These are phyloP conservation scores for Alternaria ventricosa DNA, from an alignment of 2,329 filamentous ascomycete genomes.

Conservation along the genomic window DNA sequence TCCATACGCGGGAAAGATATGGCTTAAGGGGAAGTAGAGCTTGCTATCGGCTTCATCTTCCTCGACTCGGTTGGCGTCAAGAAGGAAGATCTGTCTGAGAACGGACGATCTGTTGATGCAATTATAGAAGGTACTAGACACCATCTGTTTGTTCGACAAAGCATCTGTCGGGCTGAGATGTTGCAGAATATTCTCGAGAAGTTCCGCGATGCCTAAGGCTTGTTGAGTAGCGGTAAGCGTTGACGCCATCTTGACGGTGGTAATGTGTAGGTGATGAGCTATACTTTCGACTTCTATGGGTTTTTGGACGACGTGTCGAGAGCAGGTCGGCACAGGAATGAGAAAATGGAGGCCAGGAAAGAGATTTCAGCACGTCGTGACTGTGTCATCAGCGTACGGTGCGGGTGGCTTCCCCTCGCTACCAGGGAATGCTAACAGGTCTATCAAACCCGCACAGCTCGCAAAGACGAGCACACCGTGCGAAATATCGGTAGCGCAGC, in stretches of 20 bases:
- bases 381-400: background rate
- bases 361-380: background rate
- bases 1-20: background rate
- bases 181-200: background rate
- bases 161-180: background rate
- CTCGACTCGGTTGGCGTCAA: background rate
- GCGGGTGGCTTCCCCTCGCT: background rate
- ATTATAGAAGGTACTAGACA: background rate
- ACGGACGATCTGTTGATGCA: background rate
- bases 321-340: background rate
- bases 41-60: background rate
- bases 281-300: background rate
- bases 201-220: background rate
- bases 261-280: background rate
- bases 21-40: background rate
- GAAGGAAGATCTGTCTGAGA: background rate
- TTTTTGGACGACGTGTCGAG: background rate
- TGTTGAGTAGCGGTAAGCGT: background rate
- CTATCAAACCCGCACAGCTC: background rate
- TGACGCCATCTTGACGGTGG: background rate
- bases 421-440: background rate
- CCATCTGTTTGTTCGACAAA: background rate
- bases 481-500: background rate
- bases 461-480: background rate
- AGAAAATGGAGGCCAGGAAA: background rate